Evolutionary conservation across 2,329 filamentous ascomycete species (phyloP), one percentile per base, ranked within the genome.

Genomic region (Passalora sequoiae): DNA sequence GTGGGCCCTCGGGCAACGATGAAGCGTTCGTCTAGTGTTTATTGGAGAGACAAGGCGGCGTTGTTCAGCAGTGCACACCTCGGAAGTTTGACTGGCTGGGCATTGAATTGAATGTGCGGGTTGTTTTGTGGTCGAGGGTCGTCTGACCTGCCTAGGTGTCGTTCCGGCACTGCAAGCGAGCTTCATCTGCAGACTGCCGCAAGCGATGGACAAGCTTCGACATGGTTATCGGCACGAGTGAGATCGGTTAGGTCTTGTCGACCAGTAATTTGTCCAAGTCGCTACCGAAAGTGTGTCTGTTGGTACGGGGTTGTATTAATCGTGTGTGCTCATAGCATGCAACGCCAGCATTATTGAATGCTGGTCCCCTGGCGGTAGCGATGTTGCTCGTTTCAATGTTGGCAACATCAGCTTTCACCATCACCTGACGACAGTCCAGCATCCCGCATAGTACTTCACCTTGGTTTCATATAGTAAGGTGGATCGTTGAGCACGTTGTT

Each of bases 201-300:
- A 36, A 36, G 33, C 33, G 33, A 36, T 15, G 33, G 20, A 36
- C 33, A 36, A 36, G 33, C 33, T 36, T 36, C 20, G 33, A 36
- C 33, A 36, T 17, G 33, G 33, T 15, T 36, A 20, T 3, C 20
- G 6, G 33, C 33, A 17, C 32, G 13, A 36, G 33, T 36, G 20
- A 36, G 33, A 36, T 36, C 33, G 33, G 33, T 36, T 36, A 36
- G 17, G 33, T 20, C 33, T 36, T 12, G 19, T 24, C 3, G 33
- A 15, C 33, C 32, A 36, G 33, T 36, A 10, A 22, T 36, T n/a
- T n/a, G n/a, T 22, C 33, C 16, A 22, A n/a, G 17, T 36, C 16
- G 5, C 33, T 24, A 13, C 4, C n/a, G 20, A 32, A 19, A 15
- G 30, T 32, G 30, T 19, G 13, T 3, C 13, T 28, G 25, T 28